Percentiles rank a stretch among this genome's conserved stretches.
Evolutionary conservation across 805 yeast genomes (phyloP).

Genomic region (Wickerhamomyces silvicola): DNA sequence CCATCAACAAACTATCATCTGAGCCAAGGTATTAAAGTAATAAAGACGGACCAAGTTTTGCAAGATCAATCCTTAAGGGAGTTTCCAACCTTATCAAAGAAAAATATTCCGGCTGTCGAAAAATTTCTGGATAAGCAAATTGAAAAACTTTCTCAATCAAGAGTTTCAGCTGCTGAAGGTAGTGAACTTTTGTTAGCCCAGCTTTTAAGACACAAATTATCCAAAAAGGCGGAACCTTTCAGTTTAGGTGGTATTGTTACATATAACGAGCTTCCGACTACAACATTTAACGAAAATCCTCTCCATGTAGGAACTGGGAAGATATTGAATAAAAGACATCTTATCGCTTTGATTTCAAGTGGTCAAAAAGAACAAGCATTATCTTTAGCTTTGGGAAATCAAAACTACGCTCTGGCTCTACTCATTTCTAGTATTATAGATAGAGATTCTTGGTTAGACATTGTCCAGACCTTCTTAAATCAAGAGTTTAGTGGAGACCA

Average conservation of each 20-base stretch:
- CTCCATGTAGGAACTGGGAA: constrained; percentile 13
- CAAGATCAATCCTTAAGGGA: constrained; percentile 26
- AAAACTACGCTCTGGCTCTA: constrained; percentile 75
- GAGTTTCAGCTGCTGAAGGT: constrained; percentile 48
- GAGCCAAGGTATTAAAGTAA: constrained; percentile 31
- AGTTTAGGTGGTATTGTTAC: constrained; percentile 16
- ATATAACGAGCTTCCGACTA: constrained; percentile 9
- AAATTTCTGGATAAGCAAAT: constrained; percentile 20
- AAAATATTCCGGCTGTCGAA: constrained; percentile 21
- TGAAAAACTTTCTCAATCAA: constrained; percentile 4
- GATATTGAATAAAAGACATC: constrained; percentile 21
- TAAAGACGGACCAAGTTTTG: constrained; percentile 27
- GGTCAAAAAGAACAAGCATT: constrained; percentile 70
- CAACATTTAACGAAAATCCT: constrained; percentile 1
- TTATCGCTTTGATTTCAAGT: constrained; percentile 55
- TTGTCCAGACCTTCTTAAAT: constrained; percentile 51
- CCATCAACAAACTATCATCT: constrained; percentile 30
- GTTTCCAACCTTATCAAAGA: constrained; percentile 28
- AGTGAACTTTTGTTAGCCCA: constrained; percentile 59
- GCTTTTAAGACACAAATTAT: constrained; percentile 19
- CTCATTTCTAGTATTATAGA: constrained; percentile 63
- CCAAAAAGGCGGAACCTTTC: constrained; percentile 10
- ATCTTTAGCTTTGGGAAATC: constrained; percentile 48
- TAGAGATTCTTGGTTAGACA: constrained; percentile 48
- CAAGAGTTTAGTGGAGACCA: constrained; percentile 39